Evolutionary conservation across 768 basidiomycete species (phyloP).

Genomic region (Kwoniella sp.): DNA sequence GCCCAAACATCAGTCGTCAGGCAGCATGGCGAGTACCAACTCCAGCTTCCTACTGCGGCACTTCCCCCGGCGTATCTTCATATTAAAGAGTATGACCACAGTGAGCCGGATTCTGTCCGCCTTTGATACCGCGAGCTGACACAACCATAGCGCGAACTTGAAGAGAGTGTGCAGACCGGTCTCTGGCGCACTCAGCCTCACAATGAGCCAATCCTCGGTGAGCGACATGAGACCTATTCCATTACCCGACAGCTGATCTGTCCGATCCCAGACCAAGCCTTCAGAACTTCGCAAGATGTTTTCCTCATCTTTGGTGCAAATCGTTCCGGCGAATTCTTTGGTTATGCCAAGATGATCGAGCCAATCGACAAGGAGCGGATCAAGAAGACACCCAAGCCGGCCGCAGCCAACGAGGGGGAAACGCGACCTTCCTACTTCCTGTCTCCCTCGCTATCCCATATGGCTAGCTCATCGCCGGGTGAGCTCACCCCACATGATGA

Average conservation of each 20-base stretch:
- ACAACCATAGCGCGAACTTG: slow-evolving; percentile 63
- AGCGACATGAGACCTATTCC: too few relatives aligned
- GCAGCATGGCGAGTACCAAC: slow-evolving; percentile 72
- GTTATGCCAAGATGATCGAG: slow-evolving; percentile 70
- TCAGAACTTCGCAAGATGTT: slow-evolving; percentile 81
- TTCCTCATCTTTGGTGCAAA: slow-evolving; percentile 88
- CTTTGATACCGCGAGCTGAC: background rate
- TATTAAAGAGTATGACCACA: slow-evolving; percentile 79
- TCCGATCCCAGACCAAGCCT: slow-evolving; percentile 66
- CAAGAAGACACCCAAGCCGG: background rate
- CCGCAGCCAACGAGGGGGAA: slow-evolving; percentile 16
- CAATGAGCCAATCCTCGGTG: slow-evolving; percentile 72
- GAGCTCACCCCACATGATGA: slow-evolving; percentile 31
- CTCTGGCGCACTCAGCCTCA: slow-evolving; percentile 91
- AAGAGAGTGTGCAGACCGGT: slow-evolving; percentile 70
- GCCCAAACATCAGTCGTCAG: slow-evolving; percentile 57
- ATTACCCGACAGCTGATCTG: too few relatives aligned
- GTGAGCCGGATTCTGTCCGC: slow-evolving; percentile 53
- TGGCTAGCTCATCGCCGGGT: slow-evolving; percentile 28
- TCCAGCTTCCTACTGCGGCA: slow-evolving; percentile 70
- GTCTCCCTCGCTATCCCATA: slow-evolving; percentile 23
- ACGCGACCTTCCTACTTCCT: slow-evolving; percentile 21
- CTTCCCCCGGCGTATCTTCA: slow-evolving; percentile 88
- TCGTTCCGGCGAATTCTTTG: slow-evolving; percentile 90
- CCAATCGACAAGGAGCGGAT: slow-evolving; percentile 30